Conservation (phyloP, 768 basidiomycete species). For the Tephrocybe sp. region DNA sequence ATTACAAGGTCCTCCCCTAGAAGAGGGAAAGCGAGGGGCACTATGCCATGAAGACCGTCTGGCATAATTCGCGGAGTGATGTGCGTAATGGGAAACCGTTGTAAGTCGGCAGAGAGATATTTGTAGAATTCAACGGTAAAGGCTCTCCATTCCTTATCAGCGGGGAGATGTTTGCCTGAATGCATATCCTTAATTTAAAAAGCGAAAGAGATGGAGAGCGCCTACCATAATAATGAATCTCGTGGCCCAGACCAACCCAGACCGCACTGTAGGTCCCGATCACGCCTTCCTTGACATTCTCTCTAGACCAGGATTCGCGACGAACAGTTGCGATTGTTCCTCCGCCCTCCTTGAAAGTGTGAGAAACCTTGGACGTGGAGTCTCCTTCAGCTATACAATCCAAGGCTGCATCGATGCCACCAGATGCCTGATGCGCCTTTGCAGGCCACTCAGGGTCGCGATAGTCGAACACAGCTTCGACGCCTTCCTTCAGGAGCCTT, state of each 20-base stretch:
- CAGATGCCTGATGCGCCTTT: slow-evolving; percentile 22
- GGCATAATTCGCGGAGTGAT: slow-evolving; percentile 32
- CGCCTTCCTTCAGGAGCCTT: slow-evolving; percentile 25
- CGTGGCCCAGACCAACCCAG: slow-evolving; percentile 32
- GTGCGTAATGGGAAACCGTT: slow-evolving; percentile 22
- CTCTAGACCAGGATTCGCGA: slow-evolving; percentile 22
- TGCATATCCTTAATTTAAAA: not conserved
- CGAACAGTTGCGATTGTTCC: slow-evolving; percentile 30
- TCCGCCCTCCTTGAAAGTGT: slow-evolving; percentile 23
- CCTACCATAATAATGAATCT: slow-evolving; percentile 28
- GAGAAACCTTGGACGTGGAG: slow-evolving; percentile 26
- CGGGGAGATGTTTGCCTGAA: slow-evolving; percentile 23
- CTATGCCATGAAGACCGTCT: slow-evolving; percentile 25
- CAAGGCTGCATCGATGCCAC: slow-evolving; percentile 28
- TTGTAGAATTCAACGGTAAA: slow-evolving; percentile 32
- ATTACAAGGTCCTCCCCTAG: slow-evolving; percentile 27
- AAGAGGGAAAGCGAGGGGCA: slow-evolving; percentile 26
- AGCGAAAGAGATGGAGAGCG: not conserved
- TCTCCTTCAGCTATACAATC: slow-evolving; percentile 34
- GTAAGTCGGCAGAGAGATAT: slow-evolving; percentile 22
- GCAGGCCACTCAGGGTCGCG: slow-evolving; percentile 27
- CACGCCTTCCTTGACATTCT: slow-evolving; percentile 23
- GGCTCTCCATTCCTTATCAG: slow-evolving; percentile 22
- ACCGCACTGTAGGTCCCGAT: slow-evolving; percentile 27
- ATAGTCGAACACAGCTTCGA: slow-evolving; percentile 32